Conservation (phyloP, 2,329 filamentous ascomycete species). For the Neophaeococcomyces mojaviensis region DNA sequence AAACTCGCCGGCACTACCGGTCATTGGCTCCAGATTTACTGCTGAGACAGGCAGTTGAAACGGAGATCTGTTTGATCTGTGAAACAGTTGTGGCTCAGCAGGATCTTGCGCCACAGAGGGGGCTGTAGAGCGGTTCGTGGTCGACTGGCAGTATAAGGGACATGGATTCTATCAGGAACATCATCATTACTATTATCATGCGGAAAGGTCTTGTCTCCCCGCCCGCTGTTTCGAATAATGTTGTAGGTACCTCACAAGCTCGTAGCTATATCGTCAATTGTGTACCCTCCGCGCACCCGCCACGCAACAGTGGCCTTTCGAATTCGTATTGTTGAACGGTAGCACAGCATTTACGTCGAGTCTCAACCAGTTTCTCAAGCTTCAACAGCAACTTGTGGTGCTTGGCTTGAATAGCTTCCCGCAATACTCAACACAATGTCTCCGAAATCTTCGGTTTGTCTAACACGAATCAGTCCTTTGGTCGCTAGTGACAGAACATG, state of each 20-base stretch:
- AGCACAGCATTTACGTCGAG: too few relatives aligned
- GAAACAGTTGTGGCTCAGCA: conserved; percentile 1
- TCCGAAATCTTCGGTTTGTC: conserved; percentile 47
- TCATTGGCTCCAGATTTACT: not conserved
- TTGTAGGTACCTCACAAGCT: too few relatives aligned
- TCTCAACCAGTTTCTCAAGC: not conserved
- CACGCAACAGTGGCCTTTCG: too few relatives aligned
- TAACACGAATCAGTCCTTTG: conserved; percentile 54
- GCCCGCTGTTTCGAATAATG: too few relatives aligned
- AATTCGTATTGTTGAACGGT: too few relatives aligned
- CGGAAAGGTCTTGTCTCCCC: too few relatives aligned
- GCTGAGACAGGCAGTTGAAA: conserved; percentile 1
- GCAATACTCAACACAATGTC: conserved; percentile 27
- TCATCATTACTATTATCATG: too few relatives aligned
- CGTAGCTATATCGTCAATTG: too few relatives aligned
- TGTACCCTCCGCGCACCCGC: too few relatives aligned
- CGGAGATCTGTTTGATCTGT: not conserved
- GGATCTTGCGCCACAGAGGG: not conserved
- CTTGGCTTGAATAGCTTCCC: conserved; percentile 15
- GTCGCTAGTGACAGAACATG: conserved; percentile 66
- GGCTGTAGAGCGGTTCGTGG: not conserved
- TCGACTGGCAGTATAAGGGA: not conserved
- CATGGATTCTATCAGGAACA: too few relatives aligned
- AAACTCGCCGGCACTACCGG: not conserved
- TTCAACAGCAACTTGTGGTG: conserved; percentile 1